Evolutionary conservation across 2,329 filamentous ascomycete species (phyloP), one percentile per base, ranked within the genome.

Genomic region (Diaporthe citrichinensis): DNA sequence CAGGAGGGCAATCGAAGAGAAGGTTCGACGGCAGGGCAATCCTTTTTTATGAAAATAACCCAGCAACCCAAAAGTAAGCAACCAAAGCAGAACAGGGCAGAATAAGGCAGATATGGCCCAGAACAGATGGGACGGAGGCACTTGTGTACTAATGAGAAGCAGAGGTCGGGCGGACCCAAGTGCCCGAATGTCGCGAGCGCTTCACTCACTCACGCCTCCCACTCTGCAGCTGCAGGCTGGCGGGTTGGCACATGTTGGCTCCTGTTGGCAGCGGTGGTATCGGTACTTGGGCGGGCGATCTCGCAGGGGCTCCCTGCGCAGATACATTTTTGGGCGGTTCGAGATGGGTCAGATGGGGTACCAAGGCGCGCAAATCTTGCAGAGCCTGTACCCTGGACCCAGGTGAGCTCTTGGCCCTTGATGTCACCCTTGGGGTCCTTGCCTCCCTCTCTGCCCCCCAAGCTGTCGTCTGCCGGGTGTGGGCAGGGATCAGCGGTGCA

Each of bases 151-250:
- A 72, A 34, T 61, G 34, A 62, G 71, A 62, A 41, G n/a, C 57
- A 39, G 39, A 46, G 53, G 69, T 73, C 75, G 75, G 75, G 72
- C 73, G 55, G 62, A 75, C n/a, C 61, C 61, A 73, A 75, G 46
- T 68, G 41, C 58, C 75, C 75, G 75, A 76, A 73, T 71, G 73
- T 76, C 75, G 75, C 75, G 75, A 76, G 69, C 58, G 46, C 71
- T n/a, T 73, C 71, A 62, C 57, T 53, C 44, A 25, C 44, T 25
- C 20, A 15, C 39, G 10, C n/a, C 31, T n/a, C 49, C 25, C 46
- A 10, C 59, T 17, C 53, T 20, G 51, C 25, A 17, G 23, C 58
- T 62, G 39, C 39, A 25, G n/a, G n/a, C 15, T 44, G 59, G 59
- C 59, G 59, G 62, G 62, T 36, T 68, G 62, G 62, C 62, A 68